Evolutionary conservation across 192 early-diverging fungal species (phyloP).

Genomic region (Dissophora globulifera): DNA sequence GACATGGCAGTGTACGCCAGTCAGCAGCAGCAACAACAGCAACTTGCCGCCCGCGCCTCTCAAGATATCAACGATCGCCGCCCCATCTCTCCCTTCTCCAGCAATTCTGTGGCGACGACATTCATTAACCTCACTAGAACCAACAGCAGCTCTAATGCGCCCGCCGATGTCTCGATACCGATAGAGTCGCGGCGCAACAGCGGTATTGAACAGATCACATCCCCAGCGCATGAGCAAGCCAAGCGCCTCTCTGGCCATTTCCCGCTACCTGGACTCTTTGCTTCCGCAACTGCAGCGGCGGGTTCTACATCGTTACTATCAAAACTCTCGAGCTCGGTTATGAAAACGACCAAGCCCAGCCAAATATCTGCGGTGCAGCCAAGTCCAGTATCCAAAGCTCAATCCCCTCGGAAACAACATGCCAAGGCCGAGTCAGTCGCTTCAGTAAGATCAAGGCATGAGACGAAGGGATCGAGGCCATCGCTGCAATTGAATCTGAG

Average conservation of each 20-base stretch:
- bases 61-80: conserved; percentile 1
- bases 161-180: too few species aligned
- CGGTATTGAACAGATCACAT: too few species aligned
- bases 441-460: conserved; percentile 9
- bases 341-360: neutral
- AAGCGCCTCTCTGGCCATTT: neutral
- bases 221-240: too few species aligned
- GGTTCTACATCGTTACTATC: neutral
- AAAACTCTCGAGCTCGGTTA: conserved; percentile 8
- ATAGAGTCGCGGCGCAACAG: too few species aligned
- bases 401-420: too few species aligned
- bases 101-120: conserved; percentile 5
- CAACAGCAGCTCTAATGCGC: neutral
- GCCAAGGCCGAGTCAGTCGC: conserved; percentile 8
- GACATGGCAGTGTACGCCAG: conserved; percentile 12
- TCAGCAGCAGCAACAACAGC: conserved; percentile 15
- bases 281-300: neutral
- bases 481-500: conserved; percentile 28
- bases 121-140: conserved; percentile 17
- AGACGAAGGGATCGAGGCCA: conserved; percentile 1
- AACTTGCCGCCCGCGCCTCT: conserved; percentile 11
- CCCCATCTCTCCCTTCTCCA: conserved; percentile 8
- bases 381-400: too few species aligned
- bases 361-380: too few species aligned
- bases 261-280: too few species aligned